Evolutionary conservation across 768 basidiomycete species (phyloP).

Genomic region (Naganishia friedmannii): DNA sequence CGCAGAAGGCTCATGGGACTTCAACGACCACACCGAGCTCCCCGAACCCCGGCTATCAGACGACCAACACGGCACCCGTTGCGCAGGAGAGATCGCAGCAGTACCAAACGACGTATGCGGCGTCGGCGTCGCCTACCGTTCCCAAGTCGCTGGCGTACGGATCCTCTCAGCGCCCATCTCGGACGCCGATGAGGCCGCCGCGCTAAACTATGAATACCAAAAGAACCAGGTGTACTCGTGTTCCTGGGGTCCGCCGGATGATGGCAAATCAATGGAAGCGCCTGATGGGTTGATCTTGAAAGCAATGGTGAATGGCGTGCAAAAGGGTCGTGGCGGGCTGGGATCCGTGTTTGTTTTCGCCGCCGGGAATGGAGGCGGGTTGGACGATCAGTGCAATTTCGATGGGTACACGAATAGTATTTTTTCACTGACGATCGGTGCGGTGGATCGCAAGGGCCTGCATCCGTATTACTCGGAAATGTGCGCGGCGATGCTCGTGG

Average conservation of each 20-base stretch:
- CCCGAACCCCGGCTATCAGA: constrained; percentile 84
- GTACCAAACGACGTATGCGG: constrained; percentile 90
- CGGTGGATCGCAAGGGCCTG: constrained; percentile 84
- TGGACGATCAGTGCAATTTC: constrained; percentile 96
- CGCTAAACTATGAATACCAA: constrained; percentile 90
- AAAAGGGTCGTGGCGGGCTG: constrained; percentile 80
- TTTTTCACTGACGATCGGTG: constrained; percentile 92
- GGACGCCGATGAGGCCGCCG: constrained; percentile 90
- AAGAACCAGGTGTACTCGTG: constrained; percentile 91
- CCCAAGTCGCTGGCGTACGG: constrained; percentile 87
- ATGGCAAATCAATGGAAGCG: constrained; percentile 89
- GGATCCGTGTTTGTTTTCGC: constrained; percentile 96
- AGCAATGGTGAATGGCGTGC: constrained; percentile 88
- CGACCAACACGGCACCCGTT: constrained; percentile 95
- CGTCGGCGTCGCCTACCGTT: constrained; percentile 85
- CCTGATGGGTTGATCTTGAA: constrained; percentile 87
- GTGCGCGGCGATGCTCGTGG: constrained; percentile 96
- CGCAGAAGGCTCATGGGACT: constrained; percentile 84
- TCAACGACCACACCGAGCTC: constrained; percentile 84
- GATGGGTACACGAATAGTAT: constrained; percentile 99
- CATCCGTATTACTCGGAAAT: constrained; percentile 96
- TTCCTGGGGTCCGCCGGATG: constrained; percentile 97
- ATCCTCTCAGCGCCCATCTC: constrained; percentile 93
- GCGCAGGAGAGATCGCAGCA: constrained; percentile 94
- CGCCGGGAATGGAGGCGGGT: constrained; percentile 87